Base-by-base conservation (phyloP, 441 rosid genomes). In the Erodium texanum region DNA sequence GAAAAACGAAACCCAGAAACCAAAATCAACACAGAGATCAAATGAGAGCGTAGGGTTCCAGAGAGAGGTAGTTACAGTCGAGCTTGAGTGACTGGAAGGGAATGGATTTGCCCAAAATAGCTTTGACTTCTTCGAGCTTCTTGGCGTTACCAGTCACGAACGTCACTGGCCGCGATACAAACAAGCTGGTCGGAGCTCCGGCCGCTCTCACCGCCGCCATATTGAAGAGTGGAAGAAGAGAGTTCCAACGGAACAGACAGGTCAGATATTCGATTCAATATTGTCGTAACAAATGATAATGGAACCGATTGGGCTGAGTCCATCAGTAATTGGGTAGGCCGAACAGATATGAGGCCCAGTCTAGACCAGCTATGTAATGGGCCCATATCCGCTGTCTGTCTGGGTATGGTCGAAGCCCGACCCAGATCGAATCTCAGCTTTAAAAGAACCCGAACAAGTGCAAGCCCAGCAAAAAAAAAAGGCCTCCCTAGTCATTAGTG, bases 111-210 rank as follows among this genome's bases (percentile, higher is more conserved):
- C 98, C 97, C 82, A 94, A 73, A 18, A 94, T 94, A 32, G 85
- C 83, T 65, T 90, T 90, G 38, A 94, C 99, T 77, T 94, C 98
- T 66, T 94, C 99, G 5, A 92, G 92, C 81, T 94, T 94, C 85
- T 92, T 92, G 3, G 94, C 91, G 76, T 89, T 94, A 22, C 98
- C 97, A 0, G 98, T 94, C 58, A 94, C 97, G 75, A 92, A 89
- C 0, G 97, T 94, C 75, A 94, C 96, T 76, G 97, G 95, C 54
- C 89, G 86, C n/a, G 87, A 74, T 64, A 91, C 14, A 0, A 70
- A 66, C 41, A 78, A 29, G 14, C 76, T 76, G 0, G 70, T 70
- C 64, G 52, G 52, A 43, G 52, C 52, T 43, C 52, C 52, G 52
- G 79, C 82, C 69, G 79, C 79, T 76, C 75, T 79, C 65, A 70